These are phyloP conservation scores for Tricholoma terreum DNA, from an alignment of 768 basidiomycete species.

Conservation along the genomic window DNA sequence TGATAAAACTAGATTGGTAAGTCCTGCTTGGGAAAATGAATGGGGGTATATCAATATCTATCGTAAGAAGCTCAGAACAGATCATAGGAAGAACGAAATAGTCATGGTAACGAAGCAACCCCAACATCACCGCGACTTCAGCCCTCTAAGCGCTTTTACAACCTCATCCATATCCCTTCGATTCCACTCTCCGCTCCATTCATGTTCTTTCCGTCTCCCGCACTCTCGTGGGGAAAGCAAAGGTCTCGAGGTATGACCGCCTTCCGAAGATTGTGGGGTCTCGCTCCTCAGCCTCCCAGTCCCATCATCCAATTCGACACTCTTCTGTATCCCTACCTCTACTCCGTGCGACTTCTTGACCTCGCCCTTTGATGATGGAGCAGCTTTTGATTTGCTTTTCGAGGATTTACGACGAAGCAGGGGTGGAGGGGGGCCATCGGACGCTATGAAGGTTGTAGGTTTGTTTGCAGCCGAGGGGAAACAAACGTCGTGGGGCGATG, in stretches of 20 bases:
- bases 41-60: too few relatives aligned
- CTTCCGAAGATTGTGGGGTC: background rate
- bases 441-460: too few relatives aligned
- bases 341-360: background rate
- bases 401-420: background rate
- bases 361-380: background rate
- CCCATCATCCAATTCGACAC: background rate
- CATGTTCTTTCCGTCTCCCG: conserved; percentile 14
- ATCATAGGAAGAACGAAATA: too few relatives aligned
- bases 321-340: background rate
- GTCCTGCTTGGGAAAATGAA: too few relatives aligned
- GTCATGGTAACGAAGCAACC: too few relatives aligned
- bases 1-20: too few relatives aligned
- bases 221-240: background rate
- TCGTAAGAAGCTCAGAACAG: too few relatives aligned
- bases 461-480: background rate
- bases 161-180: conserved; percentile 21
- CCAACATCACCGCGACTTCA: conserved; percentile 4
- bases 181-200: conserved; percentile 28
- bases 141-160: conserved; percentile 8
- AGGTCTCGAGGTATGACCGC: background rate
- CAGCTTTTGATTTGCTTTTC: background rate
- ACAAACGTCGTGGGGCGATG: background rate
- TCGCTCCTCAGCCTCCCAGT: background rate
- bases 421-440: too few relatives aligned